These are phyloP conservation scores for Gamsiella multidivaricata DNA, from an alignment of 192 early-diverging fungal species.

Conservation along the genomic window DNA sequence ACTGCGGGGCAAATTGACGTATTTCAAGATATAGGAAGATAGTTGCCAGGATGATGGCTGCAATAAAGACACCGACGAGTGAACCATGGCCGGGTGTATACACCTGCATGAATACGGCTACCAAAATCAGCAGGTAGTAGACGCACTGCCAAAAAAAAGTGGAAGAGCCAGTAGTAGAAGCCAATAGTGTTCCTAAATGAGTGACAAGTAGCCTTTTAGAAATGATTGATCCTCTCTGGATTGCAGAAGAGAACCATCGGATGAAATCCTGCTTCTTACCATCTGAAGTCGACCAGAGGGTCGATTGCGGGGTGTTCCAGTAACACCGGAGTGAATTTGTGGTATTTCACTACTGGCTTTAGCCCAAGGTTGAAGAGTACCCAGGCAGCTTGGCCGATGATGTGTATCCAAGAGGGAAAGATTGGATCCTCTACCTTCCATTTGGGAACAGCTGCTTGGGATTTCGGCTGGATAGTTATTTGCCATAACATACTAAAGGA, in stretches of 20 bases:
- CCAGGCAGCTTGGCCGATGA: too few relatives aligned
- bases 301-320: background rate
- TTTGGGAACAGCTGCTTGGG: too few relatives aligned
- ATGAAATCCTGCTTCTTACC: background rate
- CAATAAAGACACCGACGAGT: constrained; percentile 11
- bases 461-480: too few relatives aligned
- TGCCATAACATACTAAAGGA: too few relatives aligned
- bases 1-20: too few relatives aligned
- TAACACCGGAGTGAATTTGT: background rate
- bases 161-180: constrained; percentile 3
- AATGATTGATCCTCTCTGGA: background rate
- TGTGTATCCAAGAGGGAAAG: too few relatives aligned
- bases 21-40: constrained; percentile 26
- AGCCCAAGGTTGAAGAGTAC: too few relatives aligned
- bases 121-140: constrained; percentile 3
- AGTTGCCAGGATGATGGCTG: background rate
- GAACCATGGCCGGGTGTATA: background rate
- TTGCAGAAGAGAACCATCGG: background rate
- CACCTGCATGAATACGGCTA: constrained; percentile 1
- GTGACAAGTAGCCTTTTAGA: too few relatives aligned
- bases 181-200: constrained; percentile 23
- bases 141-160: constrained; percentile 16
- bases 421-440: too few relatives aligned
- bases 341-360: too few relatives aligned
- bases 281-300: constrained; percentile 4